phyloP scores from a whole-genome alignment of 192 early-diverging fungal species.

The Cetraspora pellucida region DNA sequence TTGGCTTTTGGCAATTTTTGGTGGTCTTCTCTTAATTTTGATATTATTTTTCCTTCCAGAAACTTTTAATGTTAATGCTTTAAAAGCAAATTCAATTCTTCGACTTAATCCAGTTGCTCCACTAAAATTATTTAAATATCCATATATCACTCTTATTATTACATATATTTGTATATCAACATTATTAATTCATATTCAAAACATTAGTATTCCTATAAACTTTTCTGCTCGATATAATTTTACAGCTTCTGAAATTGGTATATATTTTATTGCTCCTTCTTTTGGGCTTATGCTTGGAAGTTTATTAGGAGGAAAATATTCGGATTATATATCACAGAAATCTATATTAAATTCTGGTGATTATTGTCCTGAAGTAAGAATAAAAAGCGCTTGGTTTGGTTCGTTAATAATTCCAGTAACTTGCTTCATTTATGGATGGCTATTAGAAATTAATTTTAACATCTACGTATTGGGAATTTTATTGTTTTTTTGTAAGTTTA shows the following conservation, averaged over 20 bases:
- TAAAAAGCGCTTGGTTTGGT: conserved; percentile 41
- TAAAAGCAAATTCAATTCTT: neutral
- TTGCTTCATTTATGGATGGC: conserved; percentile 42
- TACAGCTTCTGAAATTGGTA: neutral
- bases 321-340: conserved; percentile 39
- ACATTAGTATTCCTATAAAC: neutral
- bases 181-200: neutral
- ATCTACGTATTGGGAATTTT: conserved; percentile 23
- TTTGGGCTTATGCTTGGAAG: conserved; percentile 48
- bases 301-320: conserved; percentile 46
- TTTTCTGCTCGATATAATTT: conserved; percentile 2
- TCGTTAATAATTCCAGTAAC: conserved; percentile 37
- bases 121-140: neutral
- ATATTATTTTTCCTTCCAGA: neutral
- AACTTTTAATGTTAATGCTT: conserved; percentile 1
- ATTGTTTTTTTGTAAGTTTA: conserved; percentile 32
- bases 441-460: conserved; percentile 25
- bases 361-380: conserved; percentile 25
- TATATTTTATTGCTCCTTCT: conserved; percentile 41
- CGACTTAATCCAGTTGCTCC: conserved; percentile 9
- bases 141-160: neutral
- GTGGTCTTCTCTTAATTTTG: neutral
- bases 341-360: neutral
- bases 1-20: conserved; percentile 10
- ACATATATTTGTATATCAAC: neutral